Percentiles rank a stretch among this genome's conserved stretches.
phyloP scores from a whole-genome alignment of 805 yeast species.

The Barnettozyma siamensis region DNA sequence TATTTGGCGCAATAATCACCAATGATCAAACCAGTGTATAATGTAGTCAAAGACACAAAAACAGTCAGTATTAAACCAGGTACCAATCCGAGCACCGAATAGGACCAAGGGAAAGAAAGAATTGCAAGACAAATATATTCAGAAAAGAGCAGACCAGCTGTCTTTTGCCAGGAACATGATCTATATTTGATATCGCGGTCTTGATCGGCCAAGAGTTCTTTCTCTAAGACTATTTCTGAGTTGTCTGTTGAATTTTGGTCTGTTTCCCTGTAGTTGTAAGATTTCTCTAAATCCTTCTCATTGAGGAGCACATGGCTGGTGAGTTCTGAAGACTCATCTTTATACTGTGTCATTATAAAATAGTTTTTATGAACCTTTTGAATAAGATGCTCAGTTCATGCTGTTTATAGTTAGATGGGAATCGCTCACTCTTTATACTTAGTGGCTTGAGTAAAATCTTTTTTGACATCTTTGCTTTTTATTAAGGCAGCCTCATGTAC shows the following conservation, averaged over 20 bases:
- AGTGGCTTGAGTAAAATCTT: no score
- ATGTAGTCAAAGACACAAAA: conserved; percentile 43
- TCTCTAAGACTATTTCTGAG: conserved; percentile 14
- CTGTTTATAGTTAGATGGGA: no score
- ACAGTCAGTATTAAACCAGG: conserved; percentile 53
- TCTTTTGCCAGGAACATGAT: conserved; percentile 51
- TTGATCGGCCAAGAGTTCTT: conserved; percentile 20
- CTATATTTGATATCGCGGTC: conserved; percentile 38
- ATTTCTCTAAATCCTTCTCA: neutral
- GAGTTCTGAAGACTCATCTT: neutral
- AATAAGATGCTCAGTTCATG: no score
- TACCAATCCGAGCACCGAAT: conserved; percentile 51
- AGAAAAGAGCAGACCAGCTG: conserved; percentile 53
- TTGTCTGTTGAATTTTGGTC: conserved; percentile 10
- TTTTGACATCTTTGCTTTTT: no score
- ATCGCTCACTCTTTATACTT: no score
- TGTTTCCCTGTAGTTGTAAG: neutral
- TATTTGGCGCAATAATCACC: conserved; percentile 49
- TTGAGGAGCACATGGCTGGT: neutral
- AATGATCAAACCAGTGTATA: conserved; percentile 51
- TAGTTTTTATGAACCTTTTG: no score
- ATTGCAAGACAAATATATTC: conserved; percentile 59
- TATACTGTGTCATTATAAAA: neutral
- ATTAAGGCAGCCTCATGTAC: no score
- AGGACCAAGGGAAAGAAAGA: conserved; percentile 64